Base-by-base conservation (phyloP, 257 asterid species). In the Nicotiana knightiana region DNA sequence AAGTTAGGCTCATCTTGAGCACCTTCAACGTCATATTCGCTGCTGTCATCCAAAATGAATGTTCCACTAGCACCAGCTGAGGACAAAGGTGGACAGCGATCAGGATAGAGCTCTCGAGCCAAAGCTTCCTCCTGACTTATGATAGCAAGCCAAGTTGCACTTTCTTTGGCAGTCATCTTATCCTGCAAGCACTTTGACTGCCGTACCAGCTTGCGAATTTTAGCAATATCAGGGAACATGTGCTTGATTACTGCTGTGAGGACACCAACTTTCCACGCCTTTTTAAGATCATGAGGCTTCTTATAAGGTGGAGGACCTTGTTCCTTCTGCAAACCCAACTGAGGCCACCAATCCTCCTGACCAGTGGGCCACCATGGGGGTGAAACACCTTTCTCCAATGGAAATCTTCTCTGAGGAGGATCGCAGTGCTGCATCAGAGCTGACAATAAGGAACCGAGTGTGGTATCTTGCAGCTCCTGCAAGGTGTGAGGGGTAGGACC, bases 321-420 rank as follows among this genome's bases (percentile, higher is more conserved):
- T 53, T 91, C 97, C 86, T 83, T 91, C 76, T 84, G 93, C 85
- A 91, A 53, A 16, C 97, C 97, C 79, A 94, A 82, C 58, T 93
- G 97, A 58, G 86, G 91, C 98, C 98, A 94, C 98, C 98, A 94
- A 3, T 90, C 97, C 83, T 94, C 98, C 59, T 82, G 82, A 81
- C 97, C 98, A 2, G 81, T 89, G 3, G 97, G 98, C 98, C 98
- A 94, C 98, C 98, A 93, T 4, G 98, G 98, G 1, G 98, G 98
- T 1, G 97, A 81, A 35, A 92, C 90, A 0, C 98, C 98, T 76
- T 92, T 94, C 88, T 94, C 98, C 67, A 94, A 85, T 0, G 97
- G 98, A 81, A 92, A 94, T 83, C 97, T 88, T 81, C 98, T 87
- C 88, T 94, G 98, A 18, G 98, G 98, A 5, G 97, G 98, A 67